A percentile compares a stretch with the other conserved stretches of the same genome.
Evolutionary conservation across 768 basidiomycete species (phyloP).

Genomic region (Leccinum barrowsii): DNA sequence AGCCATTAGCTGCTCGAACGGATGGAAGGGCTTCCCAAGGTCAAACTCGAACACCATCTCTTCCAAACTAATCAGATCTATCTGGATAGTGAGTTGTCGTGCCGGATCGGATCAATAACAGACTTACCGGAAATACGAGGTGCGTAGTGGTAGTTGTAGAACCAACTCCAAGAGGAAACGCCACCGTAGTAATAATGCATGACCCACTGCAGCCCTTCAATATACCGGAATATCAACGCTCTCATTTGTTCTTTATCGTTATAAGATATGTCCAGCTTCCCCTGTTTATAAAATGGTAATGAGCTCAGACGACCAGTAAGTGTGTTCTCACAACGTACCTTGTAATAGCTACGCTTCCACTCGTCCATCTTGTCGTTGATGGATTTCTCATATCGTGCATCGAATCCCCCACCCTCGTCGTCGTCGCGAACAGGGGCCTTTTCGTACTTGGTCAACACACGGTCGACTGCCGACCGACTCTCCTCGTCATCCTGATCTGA

Average conservation of each 20-base stretch:
- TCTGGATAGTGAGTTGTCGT: conserved; percentile 5
- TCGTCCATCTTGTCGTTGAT: conserved; percentile 82
- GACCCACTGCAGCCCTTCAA: conserved; percentile 97
- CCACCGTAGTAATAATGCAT: conserved; percentile 99
- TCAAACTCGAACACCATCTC: conserved; percentile 84
- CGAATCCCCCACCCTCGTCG: conserved; percentile 71
- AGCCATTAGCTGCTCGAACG: conserved; percentile 97
- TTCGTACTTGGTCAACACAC: conserved; percentile 85
- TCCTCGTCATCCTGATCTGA: conserved; percentile 66
- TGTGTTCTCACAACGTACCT: conserved; percentile 55
- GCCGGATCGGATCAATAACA: background rate
- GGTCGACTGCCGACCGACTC: conserved; percentile 65
- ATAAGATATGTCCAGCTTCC: conserved; percentile 81
- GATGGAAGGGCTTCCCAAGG: conserved; percentile 84
- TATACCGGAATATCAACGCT: conserved; percentile 73
- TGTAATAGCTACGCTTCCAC: conserved; percentile 91
- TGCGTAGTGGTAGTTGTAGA: conserved; percentile 97
- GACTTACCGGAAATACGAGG: conserved; percentile 88
- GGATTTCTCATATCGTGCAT: conserved; percentile 70
- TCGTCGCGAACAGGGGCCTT: conserved; percentile 76
- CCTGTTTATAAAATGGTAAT: conserved; percentile 41
- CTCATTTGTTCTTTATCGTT: conserved; percentile 65
- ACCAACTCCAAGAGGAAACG: conserved; percentile 98
- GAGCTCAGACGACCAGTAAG: conserved; percentile 5
- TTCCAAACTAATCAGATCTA: conserved; percentile 61